Evolutionary conservation across 2,329 filamentous ascomycete species (phyloP).

Genomic region (Pleoardoris graminearum): DNA sequence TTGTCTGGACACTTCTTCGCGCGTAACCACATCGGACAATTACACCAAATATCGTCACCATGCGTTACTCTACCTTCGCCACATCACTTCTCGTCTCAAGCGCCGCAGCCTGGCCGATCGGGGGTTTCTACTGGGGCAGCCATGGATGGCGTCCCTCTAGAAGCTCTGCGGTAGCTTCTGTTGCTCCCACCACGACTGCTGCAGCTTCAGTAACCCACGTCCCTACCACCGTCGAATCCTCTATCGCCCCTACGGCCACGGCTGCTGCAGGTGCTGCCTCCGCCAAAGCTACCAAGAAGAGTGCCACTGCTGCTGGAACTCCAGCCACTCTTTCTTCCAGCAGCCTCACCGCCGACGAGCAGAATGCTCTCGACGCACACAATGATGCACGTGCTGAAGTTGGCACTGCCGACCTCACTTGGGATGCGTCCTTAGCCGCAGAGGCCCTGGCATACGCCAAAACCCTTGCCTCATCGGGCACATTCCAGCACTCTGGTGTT

Average conservation of each 20-base stretch:
- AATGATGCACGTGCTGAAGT: slow-evolving; percentile 9
- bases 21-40: not conserved
- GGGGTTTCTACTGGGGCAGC: not conserved
- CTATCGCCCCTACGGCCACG: not conserved
- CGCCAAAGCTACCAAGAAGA: not conserved
- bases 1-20: not conserved
- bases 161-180: not conserved
- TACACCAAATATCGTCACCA: not conserved
- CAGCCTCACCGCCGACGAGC: slow-evolving; percentile 4
- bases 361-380: slow-evolving; percentile 5
- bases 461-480: not conserved
- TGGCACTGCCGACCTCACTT: slow-evolving; percentile 3
- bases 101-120: slow-evolving; percentile 3
- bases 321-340: not conserved
- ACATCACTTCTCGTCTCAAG: slow-evolving; percentile 1
- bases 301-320: not conserved
- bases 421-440: not conserved
- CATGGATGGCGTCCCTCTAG: not conserved
- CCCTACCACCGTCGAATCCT: not conserved
- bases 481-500: slow-evolving; percentile 6
- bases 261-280: not conserved
- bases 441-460: slow-evolving; percentile 3
- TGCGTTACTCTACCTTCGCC: slow-evolving; percentile 8
- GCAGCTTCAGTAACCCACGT: not conserved
- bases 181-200: not conserved